These are phyloP conservation scores for Myriangium duriaei DNA, from an alignment of 2,329 filamentous ascomycete species.

Conservation along the genomic window DNA sequence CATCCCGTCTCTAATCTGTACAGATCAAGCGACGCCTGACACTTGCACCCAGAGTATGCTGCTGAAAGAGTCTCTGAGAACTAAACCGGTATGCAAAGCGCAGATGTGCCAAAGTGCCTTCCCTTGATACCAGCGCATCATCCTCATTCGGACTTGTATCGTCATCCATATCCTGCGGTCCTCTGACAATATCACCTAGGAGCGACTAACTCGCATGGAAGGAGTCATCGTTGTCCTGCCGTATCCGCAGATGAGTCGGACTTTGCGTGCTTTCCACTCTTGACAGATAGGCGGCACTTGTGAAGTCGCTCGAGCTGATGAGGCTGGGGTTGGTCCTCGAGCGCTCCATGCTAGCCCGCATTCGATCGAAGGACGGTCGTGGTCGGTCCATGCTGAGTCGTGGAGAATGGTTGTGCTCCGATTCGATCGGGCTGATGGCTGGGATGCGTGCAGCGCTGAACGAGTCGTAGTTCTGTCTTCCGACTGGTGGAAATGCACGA, in stretches of 20 bases:
- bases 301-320: conserved; percentile 82
- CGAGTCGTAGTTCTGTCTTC: neutral
- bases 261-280: conserved; percentile 50
- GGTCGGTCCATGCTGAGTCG: conserved; percentile 41
- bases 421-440: conserved; percentile 5
- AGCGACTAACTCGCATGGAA: neutral
- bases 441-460: conserved; percentile 6
- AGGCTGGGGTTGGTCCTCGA: conserved; percentile 57
- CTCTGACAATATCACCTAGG: no score
- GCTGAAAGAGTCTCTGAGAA: no score
- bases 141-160: no score
- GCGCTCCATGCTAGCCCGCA: conserved; percentile 77
- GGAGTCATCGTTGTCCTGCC: neutral
- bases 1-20: no score
- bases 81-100: no score
- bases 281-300: conserved; percentile 71
- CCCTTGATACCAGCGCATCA: no score
- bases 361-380: conserved; percentile 76
- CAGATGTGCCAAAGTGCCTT: no score
- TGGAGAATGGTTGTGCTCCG: neutral
- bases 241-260: neutral
- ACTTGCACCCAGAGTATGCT: no score
- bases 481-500: conserved; percentile 27
- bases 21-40: no score
- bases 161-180: no score